Conservation (phyloP, 768 basidiomycete species). For the Russula olivacea region DNA sequence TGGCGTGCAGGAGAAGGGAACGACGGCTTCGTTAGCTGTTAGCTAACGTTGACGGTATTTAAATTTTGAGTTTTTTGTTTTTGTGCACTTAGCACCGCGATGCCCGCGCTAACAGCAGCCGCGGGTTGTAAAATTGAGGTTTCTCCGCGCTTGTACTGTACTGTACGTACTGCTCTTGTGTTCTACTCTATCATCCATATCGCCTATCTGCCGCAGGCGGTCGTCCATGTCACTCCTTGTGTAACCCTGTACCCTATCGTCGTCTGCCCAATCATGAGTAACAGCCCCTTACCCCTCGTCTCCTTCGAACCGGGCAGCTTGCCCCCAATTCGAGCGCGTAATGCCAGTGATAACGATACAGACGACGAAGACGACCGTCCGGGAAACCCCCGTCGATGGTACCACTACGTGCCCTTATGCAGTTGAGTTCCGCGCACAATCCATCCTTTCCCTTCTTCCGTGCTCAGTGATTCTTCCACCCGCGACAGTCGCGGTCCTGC, state of each 20-base stretch:
- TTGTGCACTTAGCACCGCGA: background rate
- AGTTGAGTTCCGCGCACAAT: slow-evolving; percentile 3
- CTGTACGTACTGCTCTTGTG: background rate
- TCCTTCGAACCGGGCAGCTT: slow-evolving; percentile 13
- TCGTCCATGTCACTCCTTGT: slow-evolving; percentile 1
- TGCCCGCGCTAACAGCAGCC: background rate
- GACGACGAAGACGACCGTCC: slow-evolving; percentile 6
- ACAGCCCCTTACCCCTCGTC: slow-evolving; percentile 8
- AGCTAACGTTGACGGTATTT: no score
- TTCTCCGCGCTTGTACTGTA: background rate
- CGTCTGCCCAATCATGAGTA: background rate
- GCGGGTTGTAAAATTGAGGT: background rate
- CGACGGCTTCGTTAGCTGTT: no score
- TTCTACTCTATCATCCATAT: background rate
- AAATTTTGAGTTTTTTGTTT: no score
- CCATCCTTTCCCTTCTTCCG: background rate
- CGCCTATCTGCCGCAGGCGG: background rate
- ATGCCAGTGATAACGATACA: slow-evolving; percentile 8
- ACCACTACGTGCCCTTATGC: slow-evolving; percentile 22
- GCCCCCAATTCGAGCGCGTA: background rate
- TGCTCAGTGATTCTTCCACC: background rate
- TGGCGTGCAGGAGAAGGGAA: no score
- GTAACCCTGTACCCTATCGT: background rate
- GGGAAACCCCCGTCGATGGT: slow-evolving; percentile 20
- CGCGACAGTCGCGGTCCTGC: slow-evolving; percentile 40